Conservation (phyloP, 2,329 filamentous ascomycete genomes). For the Cladosporium colombiae region DNA sequence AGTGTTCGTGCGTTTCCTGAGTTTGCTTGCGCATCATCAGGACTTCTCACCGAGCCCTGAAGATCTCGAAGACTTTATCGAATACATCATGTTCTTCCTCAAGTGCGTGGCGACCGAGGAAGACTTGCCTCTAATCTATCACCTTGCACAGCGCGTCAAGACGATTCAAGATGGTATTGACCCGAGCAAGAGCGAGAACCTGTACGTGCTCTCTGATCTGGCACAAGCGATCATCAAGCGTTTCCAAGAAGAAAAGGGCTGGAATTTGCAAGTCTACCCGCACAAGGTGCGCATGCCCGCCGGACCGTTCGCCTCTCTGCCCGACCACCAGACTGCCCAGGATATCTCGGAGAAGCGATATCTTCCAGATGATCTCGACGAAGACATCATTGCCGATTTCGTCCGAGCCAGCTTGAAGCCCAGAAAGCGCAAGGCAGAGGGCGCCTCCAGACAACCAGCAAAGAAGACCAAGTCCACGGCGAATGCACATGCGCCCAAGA, state of each 20-base stretch:
- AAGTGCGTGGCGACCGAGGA: conserved; percentile 78
- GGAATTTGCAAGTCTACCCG: conserved; percentile 81
- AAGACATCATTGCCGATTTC: conserved; percentile 74
- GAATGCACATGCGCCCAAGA: conserved; percentile 34
- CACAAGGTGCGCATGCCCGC: conserved; percentile 78
- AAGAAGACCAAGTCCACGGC: neutral
- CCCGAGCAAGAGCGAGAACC: conserved; percentile 65
- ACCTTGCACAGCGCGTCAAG: conserved; percentile 90
- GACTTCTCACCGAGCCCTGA: conserved; percentile 71
- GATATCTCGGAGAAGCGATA: conserved; percentile 85
- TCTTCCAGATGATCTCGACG: conserved; percentile 69
- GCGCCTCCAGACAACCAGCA: conserved; percentile 28
- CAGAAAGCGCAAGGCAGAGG: conserved; percentile 48
- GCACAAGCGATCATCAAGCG: conserved; percentile 78
- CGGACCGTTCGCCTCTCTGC: conserved; percentile 73
- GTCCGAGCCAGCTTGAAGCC: conserved; percentile 70
- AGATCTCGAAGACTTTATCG: conserved; percentile 77
- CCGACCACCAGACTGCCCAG: conserved; percentile 76
- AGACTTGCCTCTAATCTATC: conserved; percentile 85
- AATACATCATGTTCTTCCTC: conserved; percentile 89
- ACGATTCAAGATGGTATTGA: conserved; percentile 79
- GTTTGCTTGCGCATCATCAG: conserved; percentile 88
- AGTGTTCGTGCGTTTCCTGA: conserved; percentile 78
- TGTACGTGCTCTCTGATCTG: conserved; percentile 87
- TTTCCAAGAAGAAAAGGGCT: conserved; percentile 83